These are phyloP conservation scores for Selaginella moellendorffii DNA, from an alignment of 75 land plant genomes.

Conservation along the genomic window DNA sequence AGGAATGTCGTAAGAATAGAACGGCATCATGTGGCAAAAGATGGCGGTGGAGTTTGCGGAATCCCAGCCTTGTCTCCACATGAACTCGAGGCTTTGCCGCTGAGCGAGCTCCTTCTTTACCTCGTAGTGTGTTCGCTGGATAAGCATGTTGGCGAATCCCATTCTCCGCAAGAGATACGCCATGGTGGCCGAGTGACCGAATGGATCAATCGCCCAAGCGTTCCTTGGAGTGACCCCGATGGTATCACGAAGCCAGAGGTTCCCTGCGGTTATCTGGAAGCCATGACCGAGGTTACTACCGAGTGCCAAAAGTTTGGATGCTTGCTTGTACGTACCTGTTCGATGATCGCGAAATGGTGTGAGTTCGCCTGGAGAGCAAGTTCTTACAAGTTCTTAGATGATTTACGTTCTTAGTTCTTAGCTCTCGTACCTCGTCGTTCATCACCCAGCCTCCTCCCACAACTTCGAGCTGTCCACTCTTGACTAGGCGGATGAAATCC, in stretches of 20 bases:
- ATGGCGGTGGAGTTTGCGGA: neutral
- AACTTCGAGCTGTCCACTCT: conserved; percentile 90
- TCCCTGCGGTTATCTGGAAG: conserved; percentile 77
- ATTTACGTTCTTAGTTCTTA: conserved; percentile 7
- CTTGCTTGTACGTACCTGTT: conserved; percentile 44
- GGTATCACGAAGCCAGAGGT: conserved; percentile 79
- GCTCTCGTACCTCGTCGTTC: conserved; percentile 99
- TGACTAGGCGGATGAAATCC: conserved; percentile 47
- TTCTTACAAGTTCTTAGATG: neutral
- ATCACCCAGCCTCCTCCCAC: conserved; percentile 99
- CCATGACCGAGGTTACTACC: neutral
- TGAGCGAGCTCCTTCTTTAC: conserved; percentile 3
- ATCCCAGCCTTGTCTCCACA: conserved; percentile 4
- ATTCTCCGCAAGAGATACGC: conserved; percentile 1
- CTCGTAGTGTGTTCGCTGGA: conserved; percentile 7
- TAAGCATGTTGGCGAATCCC: neutral
- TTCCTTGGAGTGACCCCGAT: conserved; percentile 82
- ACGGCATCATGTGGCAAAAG: conserved; percentile 2
- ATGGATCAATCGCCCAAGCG: conserved; percentile 99
- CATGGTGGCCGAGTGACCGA: conserved; percentile 17
- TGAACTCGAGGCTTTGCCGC: neutral
- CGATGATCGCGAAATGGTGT: conserved; percentile 92
- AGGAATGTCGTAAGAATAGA: conserved; percentile 5
- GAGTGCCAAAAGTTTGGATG: neutral
- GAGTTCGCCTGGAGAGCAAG: conserved; percentile 67